Conservation (phyloP, 139 green algal genomes). For the Chlorella sp. region DNA sequence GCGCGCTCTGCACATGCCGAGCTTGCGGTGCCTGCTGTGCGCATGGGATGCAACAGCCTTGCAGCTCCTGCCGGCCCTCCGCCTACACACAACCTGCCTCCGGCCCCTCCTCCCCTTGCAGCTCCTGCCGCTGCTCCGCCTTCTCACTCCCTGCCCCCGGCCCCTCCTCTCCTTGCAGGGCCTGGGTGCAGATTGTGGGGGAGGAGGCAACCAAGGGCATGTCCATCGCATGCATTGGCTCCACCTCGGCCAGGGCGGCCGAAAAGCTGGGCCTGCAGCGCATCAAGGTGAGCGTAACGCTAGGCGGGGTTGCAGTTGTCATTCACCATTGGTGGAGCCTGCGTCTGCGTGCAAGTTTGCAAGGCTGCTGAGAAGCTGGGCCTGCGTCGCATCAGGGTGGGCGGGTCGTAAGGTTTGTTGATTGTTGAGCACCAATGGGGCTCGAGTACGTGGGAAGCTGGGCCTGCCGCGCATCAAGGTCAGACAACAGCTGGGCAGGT, state of each 20-base stretch:
- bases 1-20: neutral
- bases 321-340: neutral
- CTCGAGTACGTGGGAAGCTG: too few relatives aligned
- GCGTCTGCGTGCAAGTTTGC: neutral
- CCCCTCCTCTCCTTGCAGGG: conserved; percentile 35
- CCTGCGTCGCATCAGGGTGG: too few relatives aligned
- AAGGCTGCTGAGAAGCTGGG: too few relatives aligned
- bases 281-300: conserved; percentile 32
- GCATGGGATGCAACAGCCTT: too few relatives aligned
- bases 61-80: too few relatives aligned
- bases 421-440: too few relatives aligned
- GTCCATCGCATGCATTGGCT: conserved; percentile 80
- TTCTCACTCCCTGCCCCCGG: neutral
- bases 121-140: neutral
- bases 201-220: conserved; percentile 39
- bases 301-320: neutral
- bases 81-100: too few relatives aligned
- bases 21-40: neutral
- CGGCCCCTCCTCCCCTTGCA: too few relatives aligned
- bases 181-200: conserved; percentile 77
- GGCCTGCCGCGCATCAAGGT: too few relatives aligned
- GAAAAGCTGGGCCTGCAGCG: conserved; percentile 52
- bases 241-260: conserved; percentile 74
- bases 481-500: too few relatives aligned
- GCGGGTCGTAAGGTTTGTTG: too few relatives aligned